These are phyloP conservation scores for Leishmania major DNA, from an alignment of 208 protist genomes.

Conservation along the genomic window DNA sequence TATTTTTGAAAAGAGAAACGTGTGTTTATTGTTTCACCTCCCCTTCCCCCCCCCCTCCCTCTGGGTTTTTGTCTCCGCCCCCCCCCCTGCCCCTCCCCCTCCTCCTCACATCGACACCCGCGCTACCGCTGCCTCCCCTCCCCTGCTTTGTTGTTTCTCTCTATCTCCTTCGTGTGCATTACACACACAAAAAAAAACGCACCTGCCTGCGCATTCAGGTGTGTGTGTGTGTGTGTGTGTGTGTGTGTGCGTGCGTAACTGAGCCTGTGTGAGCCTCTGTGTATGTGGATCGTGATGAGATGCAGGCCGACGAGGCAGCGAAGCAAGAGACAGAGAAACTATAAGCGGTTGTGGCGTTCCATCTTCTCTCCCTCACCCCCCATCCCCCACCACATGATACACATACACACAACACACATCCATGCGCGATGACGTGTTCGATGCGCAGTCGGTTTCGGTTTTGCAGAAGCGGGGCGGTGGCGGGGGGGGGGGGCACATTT, in stretches of 20 bases:
- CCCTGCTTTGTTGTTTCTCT: neutral
- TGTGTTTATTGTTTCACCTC: neutral
- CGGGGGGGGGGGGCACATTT: neutral
- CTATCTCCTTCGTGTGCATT: neutral
- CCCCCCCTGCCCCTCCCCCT: too few species aligned
- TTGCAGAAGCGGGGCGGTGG: neutral
- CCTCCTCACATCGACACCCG: too few species aligned
- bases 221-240: neutral
- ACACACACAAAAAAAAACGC: too few species aligned
- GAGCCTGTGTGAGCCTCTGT: neutral
- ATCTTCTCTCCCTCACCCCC: neutral
- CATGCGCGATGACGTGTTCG: neutral
- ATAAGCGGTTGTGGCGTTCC: neutral
- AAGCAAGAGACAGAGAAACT: neutral
- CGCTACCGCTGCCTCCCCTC: too few species aligned
- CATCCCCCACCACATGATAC: neutral
- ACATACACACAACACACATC: neutral
- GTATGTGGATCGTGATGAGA: neutral
- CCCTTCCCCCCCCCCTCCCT: neutral
- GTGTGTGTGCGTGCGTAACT: neutral
- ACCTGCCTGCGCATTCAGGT: neutral
- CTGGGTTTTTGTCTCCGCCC: too few species aligned
- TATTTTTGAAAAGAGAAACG: too few species aligned
- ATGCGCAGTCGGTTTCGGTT: neutral
- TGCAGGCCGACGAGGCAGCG: neutral